Conservation (phyloP, 2,329 filamentous ascomycete genomes). For the Hirsutella minnesotensis region DNA sequence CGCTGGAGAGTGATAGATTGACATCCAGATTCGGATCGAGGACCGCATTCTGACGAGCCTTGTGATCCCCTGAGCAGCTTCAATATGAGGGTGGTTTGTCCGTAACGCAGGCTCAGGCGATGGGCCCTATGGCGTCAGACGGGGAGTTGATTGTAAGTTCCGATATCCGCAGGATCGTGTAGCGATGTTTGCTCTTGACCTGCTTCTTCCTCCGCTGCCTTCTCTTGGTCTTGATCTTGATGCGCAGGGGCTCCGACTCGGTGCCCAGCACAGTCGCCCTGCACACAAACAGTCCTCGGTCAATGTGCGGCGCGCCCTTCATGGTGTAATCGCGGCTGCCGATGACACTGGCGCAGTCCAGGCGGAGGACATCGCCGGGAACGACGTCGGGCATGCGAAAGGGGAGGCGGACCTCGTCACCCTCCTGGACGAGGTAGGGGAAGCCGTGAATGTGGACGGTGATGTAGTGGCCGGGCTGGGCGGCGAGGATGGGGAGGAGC, state of each 20-base stretch:
- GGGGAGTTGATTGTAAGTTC: slow-evolving; percentile 56
- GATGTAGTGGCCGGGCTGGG: slow-evolving; percentile 67
- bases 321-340: slow-evolving; percentile 87
- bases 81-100: background rate
- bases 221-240: slow-evolving; percentile 73
- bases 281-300: slow-evolving; percentile 75
- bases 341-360: slow-evolving; percentile 73
- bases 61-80: background rate
- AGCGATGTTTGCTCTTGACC: slow-evolving; percentile 82
- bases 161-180: slow-evolving; percentile 74
- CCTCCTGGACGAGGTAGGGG: slow-evolving; percentile 67
- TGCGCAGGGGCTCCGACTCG: slow-evolving; percentile 67
- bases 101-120: slow-evolving; percentile 10
- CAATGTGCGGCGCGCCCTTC: slow-evolving; percentile 69
- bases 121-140: slow-evolving; percentile 19
- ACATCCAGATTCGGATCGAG: background rate
- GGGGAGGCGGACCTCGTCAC: slow-evolving; percentile 65
- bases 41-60: background rate
- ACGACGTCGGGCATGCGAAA: slow-evolving; percentile 66
- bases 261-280: slow-evolving; percentile 74
- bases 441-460: slow-evolving; percentile 68
- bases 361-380: slow-evolving; percentile 74
- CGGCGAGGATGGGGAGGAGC: slow-evolving; percentile 58
- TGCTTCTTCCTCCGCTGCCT: slow-evolving; percentile 61
- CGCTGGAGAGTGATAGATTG: background rate